A percentile compares a stretch with the other conserved stretches of the same genome.
Conservation (phyloP, 192 early-diverging fungal species). For the Funneliformis mosseae region DNA sequence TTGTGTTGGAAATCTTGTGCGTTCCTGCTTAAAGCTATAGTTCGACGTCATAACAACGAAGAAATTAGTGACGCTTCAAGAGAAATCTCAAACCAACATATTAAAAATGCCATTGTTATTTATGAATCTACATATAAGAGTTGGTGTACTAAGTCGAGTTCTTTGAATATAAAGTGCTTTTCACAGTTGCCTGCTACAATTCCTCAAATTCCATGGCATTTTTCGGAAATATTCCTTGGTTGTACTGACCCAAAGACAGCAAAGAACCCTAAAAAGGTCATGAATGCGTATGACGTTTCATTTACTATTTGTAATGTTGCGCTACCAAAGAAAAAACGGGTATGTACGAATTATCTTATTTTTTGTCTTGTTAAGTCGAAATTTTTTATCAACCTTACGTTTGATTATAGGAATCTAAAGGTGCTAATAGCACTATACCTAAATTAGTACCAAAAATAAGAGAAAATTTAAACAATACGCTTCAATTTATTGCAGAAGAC, state of each 20-base stretch:
- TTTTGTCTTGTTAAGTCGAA: neutral
- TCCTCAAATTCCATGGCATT: constrained; percentile 19
- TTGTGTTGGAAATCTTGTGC: constrained; percentile 10
- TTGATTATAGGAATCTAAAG: neutral
- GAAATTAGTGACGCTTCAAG: too few relatives aligned
- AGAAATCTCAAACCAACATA: neutral
- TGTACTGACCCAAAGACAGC: neutral
- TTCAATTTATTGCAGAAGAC: constrained; percentile 1
- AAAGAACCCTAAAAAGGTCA: constrained; percentile 12
- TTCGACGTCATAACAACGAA: neutral
- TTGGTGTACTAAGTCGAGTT: neutral
- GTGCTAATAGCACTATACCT: neutral
- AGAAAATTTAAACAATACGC: neutral
- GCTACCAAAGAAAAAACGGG: neutral
- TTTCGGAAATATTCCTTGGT: neutral
- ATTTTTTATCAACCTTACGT: neutral
- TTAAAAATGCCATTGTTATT: constrained; percentile 2
- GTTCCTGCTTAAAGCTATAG: neutral
- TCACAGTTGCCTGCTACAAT: neutral
- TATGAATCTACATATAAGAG: constrained; percentile 12
- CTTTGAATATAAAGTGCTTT: neutral
- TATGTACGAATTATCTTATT: neutral
- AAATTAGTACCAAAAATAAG: neutral
- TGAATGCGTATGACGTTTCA: constrained; percentile 2
- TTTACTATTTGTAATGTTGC: neutral